Conservation (phyloP, 805 yeast species). For the Peterozyma toletana region DNA sequence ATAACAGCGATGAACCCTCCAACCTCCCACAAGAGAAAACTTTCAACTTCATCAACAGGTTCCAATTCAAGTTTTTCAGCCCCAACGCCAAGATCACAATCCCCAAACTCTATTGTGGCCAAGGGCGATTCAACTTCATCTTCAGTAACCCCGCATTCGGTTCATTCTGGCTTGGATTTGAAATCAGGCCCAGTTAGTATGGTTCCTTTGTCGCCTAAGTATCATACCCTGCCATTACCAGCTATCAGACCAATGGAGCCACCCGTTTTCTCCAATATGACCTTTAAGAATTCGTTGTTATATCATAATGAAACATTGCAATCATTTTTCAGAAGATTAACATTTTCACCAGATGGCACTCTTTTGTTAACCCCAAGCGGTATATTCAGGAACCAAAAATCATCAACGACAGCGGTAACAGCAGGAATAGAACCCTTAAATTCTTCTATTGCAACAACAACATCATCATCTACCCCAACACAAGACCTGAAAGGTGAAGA, state of each 20-base stretch:
- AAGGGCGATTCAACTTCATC: conserved; percentile 1
- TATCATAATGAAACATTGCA: conserved; percentile 85
- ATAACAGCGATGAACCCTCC: conserved; percentile 12
- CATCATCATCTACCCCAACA: conserved; percentile 6
- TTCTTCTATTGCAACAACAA: neutral
- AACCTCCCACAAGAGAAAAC: conserved; percentile 28
- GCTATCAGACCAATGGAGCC: conserved; percentile 37
- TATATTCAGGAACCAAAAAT: conserved; percentile 30
- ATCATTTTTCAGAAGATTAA: conserved; percentile 80
- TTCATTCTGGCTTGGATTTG: conserved; percentile 1
- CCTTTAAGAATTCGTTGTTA: conserved; percentile 33
- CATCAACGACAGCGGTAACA: neutral
- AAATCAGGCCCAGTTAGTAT: neutral
- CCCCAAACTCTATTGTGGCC: conserved; percentile 2
- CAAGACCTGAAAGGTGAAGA: conserved; percentile 5
- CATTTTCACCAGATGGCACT: conserved; percentile 88
- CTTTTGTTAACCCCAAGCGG: conserved; percentile 78
- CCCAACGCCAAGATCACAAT: conserved; percentile 8
- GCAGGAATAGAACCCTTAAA: conserved; percentile 7
- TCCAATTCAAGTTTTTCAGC: conserved; percentile 15
- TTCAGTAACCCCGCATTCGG: neutral
- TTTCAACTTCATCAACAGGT: conserved; percentile 30
- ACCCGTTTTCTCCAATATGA: conserved; percentile 11
- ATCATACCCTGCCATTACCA: conserved; percentile 28
- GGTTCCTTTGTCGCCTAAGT: conserved; percentile 14